Evolutionary conservation across 2,329 filamentous ascomycete species (phyloP).

Genomic region (Biscogniauxia sp.): DNA sequence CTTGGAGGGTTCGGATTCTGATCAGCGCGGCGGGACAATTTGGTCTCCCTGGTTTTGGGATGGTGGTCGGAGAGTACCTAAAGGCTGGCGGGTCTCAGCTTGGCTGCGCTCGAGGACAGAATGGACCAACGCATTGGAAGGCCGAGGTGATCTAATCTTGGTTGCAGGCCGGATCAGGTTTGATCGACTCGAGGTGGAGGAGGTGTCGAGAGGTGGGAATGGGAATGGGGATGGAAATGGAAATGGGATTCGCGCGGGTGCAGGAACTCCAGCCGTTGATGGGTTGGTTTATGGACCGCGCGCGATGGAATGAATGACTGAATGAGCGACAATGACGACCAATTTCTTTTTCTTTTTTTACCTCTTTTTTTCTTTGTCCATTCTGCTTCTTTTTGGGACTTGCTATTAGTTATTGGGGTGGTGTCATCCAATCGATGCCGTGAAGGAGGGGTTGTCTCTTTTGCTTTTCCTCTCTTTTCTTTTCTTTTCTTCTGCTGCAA

Average conservation of each 20-base stretch:
- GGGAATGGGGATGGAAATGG: neutral
- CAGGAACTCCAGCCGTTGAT: neutral
- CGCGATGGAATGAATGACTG: too few species aligned
- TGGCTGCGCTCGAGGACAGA: neutral
- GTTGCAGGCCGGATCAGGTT: constrained; percentile 8
- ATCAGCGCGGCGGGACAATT: constrained; percentile 1
- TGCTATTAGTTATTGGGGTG: too few species aligned
- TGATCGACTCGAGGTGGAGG: constrained; percentile 13
- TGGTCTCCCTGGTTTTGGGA: neutral
- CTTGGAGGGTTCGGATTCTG: constrained; percentile 5
- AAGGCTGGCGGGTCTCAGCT: neutral
- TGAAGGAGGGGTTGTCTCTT: neutral
- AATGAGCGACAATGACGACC: neutral
- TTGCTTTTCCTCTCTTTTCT: too few species aligned
- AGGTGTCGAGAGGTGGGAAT: neutral
- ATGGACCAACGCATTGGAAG: neutral
- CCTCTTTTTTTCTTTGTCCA: constrained; percentile 1
- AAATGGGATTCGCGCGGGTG: neutral
- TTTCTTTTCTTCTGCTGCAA: neutral
- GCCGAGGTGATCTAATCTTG: neutral
- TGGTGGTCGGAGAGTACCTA: neutral
- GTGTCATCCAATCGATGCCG: too few species aligned
- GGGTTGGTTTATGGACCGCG: neutral
- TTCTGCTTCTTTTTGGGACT: too few species aligned
- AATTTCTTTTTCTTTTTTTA: neutral